Base-by-base conservation (phyloP, 257 asterid species). In the Eustoma russellianum region DNA sequence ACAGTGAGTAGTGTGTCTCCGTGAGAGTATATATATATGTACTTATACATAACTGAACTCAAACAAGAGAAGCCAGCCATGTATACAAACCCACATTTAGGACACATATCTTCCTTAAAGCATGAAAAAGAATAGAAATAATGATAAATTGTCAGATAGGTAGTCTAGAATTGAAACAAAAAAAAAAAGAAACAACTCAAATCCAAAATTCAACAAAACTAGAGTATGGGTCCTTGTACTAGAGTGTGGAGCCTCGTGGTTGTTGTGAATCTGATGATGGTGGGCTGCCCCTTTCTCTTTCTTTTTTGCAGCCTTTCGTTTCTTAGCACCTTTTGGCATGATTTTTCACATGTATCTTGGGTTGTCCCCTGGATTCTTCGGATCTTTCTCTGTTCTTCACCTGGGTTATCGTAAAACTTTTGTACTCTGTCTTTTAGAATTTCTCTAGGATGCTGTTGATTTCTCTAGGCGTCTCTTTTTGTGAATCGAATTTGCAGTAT, bases 241-340 rank as follows among this genome's bases (percentile, higher is more conserved):
- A 34, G 70, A 58, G 51, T 55, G 62, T 13, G 53, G 52, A 33
- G 33, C 52, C 3, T 53, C 19, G 35, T 41, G 52, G 3, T 57
- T 38, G 56, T 41, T 34, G 48, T 24, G 18, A 47, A n/a, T 56
- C 8, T 53, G 60, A 41, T 50, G 17, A 30, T 61, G 48, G 41
- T 66, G 17, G 9, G 41, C 48, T 53, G 61, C 78, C 47, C 48
- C 49, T 56, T 51, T 79, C 85, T 73, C 73, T 79, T 63, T 85
- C 64, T 76, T 82, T 81, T 72, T 78, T 33, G 78, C 75, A 57
- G 92, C 79, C 68, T 85, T 85, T 60, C 93, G 70, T 69, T 78
- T 85, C 78, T 73, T 79, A 13, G 93, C 28, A 63, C 89, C 95
- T 38, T 86, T 70, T 7, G 94, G 94, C 95, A 86, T 86, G 73